phyloP scores from a whole-genome alignment of 148 eudicot species.

The Chenopodium formosanum region DNA sequence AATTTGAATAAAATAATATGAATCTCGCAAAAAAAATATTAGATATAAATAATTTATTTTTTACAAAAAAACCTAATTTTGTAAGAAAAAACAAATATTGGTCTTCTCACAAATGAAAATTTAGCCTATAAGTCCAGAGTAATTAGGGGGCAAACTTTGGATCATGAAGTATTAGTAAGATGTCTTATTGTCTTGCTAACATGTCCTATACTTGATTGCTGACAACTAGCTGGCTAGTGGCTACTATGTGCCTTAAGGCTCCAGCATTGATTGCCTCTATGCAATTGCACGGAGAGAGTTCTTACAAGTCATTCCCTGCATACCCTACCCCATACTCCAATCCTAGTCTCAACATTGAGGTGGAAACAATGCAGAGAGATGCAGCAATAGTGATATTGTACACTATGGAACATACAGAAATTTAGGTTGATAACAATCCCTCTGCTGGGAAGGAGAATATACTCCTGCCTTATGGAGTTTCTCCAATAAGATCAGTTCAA shows the following conservation, averaged over 20 bases:
- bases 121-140: no score
- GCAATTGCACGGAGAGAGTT: background rate
- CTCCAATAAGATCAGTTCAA: background rate
- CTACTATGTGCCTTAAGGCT: background rate
- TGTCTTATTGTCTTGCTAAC: background rate
- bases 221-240: background rate
- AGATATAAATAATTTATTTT: no score
- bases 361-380: background rate
- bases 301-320: background rate
- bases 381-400: background rate
- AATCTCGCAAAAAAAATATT: no score
- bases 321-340: background rate
- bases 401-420: background rate
- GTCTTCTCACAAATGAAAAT: no score
- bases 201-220: background rate
- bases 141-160: background rate
- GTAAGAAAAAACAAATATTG: no score
- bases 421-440: background rate
- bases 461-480: slow-evolving; percentile 7
- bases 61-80: no score
- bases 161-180: background rate
- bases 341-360: background rate
- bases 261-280: background rate
- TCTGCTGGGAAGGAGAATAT: background rate
- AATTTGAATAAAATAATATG: no score